A percentile compares a stretch with the other conserved stretches of the same genome.
Conservation (phyloP, 352 stramenopile species). For the Phytophthora fragariae region DNA sequence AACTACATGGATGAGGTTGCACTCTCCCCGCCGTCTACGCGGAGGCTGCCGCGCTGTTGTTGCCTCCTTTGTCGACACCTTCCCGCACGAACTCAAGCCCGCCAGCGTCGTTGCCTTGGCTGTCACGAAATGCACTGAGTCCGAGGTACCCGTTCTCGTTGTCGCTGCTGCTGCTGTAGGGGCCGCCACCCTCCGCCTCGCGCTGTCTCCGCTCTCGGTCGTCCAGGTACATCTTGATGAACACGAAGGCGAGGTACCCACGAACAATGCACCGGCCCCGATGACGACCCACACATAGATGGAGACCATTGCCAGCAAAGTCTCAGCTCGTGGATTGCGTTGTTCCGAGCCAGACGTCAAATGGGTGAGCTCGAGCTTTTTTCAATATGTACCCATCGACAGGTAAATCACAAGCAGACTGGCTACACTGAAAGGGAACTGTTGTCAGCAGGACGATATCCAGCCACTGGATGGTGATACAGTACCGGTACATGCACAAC, state of each 20-base stretch:
- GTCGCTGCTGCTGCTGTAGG: slow-evolving; percentile 39
- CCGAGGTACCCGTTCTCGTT: slow-evolving; percentile 35
- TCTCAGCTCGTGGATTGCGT: neutral
- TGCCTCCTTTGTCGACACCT: slow-evolving; percentile 22
- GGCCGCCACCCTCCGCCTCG: slow-evolving; percentile 18
- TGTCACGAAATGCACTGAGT: slow-evolving; percentile 27
- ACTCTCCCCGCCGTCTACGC: slow-evolving; percentile 6
- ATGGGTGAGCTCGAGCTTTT: slow-evolving; percentile 5
- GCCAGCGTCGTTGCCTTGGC: slow-evolving; percentile 35
- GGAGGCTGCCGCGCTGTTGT: slow-evolving; percentile 15
- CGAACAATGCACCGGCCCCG: slow-evolving; percentile 7
- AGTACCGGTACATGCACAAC: neutral
- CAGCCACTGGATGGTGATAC: neutral
- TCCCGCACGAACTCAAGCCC: slow-evolving; percentile 25
- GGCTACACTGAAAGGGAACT: neutral
- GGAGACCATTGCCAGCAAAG: slow-evolving; percentile 21
- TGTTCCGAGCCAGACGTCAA: slow-evolving; percentile 8
- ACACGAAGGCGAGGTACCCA: slow-evolving; percentile 26
- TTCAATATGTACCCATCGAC: slow-evolving; percentile 22
- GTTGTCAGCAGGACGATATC: neutral
- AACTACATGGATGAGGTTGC: too few species aligned
- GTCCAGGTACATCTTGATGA: slow-evolving; percentile 38
- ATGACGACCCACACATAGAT: slow-evolving; percentile 31
- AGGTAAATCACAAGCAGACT: neutral
- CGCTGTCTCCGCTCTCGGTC: slow-evolving; percentile 25